These are phyloP conservation scores for Chalciporus piperatoides DNA, from an alignment of 1,284 basidiomycete genomes.

Conservation along the genomic window DNA sequence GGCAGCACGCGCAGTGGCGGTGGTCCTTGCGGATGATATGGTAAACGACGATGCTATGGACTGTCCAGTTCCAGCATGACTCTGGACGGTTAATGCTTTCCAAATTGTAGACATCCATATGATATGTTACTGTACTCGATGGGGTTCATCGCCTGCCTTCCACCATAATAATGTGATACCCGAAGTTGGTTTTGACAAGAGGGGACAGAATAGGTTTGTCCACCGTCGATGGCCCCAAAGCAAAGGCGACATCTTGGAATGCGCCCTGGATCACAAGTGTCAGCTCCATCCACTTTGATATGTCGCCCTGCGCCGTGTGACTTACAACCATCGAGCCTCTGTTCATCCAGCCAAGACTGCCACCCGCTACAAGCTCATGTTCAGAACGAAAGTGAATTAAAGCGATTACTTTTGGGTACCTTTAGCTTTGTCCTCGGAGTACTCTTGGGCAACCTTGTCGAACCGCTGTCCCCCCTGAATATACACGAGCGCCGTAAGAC, in stretches of 20 bases:
- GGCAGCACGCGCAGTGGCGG: conserved; percentile 31
- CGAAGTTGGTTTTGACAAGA: conserved; percentile 76
- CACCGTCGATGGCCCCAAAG: conserved; percentile 69
- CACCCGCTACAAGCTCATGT: conserved; percentile 54
- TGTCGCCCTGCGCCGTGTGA: conserved; percentile 2
- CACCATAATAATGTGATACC: conserved; percentile 89
- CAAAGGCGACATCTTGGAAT: conserved; percentile 83
- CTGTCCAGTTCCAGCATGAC: conserved; percentile 23
- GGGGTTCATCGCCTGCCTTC: conserved; percentile 64
- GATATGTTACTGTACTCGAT: conserved; percentile 25
- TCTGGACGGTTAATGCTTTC: conserved; percentile 2
- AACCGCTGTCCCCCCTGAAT: conserved; percentile 67
- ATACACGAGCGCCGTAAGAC: conserved; percentile 5
- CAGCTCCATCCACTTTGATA: background rate
- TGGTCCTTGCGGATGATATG: conserved; percentile 36
- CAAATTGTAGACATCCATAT: conserved; percentile 17
- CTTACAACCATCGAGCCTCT: conserved; percentile 75
- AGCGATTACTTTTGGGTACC: conserved; percentile 35
- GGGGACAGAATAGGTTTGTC: conserved; percentile 70
- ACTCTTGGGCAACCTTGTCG: conserved; percentile 83
- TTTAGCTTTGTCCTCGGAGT: conserved; percentile 87
- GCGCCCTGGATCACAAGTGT: conserved; percentile 42
- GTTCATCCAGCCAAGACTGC: conserved; percentile 80
- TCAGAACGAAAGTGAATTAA: conserved; percentile 1
- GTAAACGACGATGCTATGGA: conserved; percentile 37